A percentile compares a stretch with the other conserved stretches of the same genome.
Conservation (phyloP, 129 eudicot species). For the Flaveria linearis region DNA sequence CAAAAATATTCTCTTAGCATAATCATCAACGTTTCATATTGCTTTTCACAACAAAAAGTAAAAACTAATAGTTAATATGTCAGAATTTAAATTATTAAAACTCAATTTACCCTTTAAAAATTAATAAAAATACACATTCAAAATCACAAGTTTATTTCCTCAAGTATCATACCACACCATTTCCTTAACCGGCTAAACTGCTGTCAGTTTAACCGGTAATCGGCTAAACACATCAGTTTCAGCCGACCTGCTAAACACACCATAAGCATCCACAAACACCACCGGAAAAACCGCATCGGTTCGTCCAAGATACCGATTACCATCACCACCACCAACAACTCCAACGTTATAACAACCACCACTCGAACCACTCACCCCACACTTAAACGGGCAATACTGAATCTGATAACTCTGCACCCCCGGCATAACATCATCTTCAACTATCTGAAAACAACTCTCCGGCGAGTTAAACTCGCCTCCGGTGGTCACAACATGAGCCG, state of each 20-base stretch:
- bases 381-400: constrained; percentile 38
- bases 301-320: constrained; percentile 16
- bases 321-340: constrained; percentile 3
- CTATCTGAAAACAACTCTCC: constrained; percentile 39
- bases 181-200: constrained; percentile 2
- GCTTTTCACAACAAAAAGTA: too few relatives aligned
- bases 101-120: too few relatives aligned
- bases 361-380: constrained; percentile 16
- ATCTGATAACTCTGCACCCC: constrained; percentile 38
- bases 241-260: neutral
- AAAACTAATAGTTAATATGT: too few relatives aligned
- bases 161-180: neutral
- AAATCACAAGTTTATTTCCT: neutral
- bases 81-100: too few relatives aligned
- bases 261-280: constrained; percentile 17
- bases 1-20: too few relatives aligned
- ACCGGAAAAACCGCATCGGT: constrained; percentile 32
- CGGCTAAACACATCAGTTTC: neutral
- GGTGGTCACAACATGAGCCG: neutral
- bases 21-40: too few relatives aligned
- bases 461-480: constrained; percentile 29
- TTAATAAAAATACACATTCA: too few relatives aligned
- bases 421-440: constrained; percentile 35
- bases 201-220: constrained; percentile 2
- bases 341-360: constrained; percentile 33